Evolutionary conservation across 2,329 filamentous ascomycete species (phyloP).

Genomic region (Penicillium sp.): DNA sequence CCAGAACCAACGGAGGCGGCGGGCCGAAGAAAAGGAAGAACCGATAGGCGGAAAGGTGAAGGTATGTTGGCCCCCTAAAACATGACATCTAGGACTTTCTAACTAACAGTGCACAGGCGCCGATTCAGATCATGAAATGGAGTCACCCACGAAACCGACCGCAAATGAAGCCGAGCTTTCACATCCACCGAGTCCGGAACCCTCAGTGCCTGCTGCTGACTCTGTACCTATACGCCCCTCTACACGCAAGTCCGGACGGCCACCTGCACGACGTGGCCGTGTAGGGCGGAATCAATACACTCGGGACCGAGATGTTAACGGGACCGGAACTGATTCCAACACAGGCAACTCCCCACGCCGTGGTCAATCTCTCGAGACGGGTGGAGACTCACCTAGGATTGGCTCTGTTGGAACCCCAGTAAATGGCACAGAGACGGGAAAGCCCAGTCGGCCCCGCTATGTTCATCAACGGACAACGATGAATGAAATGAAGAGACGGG

Average conservation of each 20-base stretch:
- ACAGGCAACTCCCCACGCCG: constrained; percentile 46
- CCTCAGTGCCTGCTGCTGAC: constrained; percentile 44
- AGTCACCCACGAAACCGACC: constrained; percentile 55
- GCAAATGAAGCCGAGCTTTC: constrained; percentile 45
- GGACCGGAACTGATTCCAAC: constrained; percentile 50
- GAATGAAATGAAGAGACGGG: constrained; percentile 85
- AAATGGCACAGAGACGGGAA: constrained; percentile 62
- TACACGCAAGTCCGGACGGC: constrained; percentile 66
- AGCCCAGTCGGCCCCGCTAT: constrained; percentile 64
- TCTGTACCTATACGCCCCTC: constrained; percentile 43
- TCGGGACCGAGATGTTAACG: constrained; percentile 70
- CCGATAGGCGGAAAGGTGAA: constrained; percentile 79
- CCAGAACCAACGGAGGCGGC: constrained; percentile 74
- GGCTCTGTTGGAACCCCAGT: constrained; percentile 52
- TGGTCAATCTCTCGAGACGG: constrained; percentile 46
- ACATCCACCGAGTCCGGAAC: constrained; percentile 47
- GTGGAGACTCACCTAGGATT: constrained; percentile 43
- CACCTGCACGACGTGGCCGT: constrained; percentile 67
- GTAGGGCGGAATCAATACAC: constrained; percentile 82
- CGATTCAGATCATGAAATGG: constrained; percentile 76
- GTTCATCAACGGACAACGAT: constrained; percentile 70
- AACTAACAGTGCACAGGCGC: constrained; percentile 43
- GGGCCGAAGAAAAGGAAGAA: constrained; percentile 79
- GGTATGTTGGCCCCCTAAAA: constrained; percentile 56
- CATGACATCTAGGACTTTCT: not conserved